A percentile compares a stretch with the other conserved stretches of the same genome.
phyloP scores from a whole-genome alignment of 208 protist genomes.

The Leishmania guyanensis region DNA sequence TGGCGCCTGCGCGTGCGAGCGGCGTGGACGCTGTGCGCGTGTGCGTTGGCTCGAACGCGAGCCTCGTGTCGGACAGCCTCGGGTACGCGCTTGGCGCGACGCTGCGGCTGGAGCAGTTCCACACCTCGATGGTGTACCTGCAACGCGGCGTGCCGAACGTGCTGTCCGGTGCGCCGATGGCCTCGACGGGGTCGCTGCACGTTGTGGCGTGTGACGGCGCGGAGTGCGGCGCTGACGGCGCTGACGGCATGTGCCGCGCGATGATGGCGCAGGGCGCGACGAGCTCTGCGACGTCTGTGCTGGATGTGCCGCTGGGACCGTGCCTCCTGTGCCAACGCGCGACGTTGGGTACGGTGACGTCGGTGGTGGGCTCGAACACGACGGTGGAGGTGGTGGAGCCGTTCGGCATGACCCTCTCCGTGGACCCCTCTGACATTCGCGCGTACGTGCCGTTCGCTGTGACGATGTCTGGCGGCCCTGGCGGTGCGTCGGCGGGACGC shows the following conservation, averaged over 20 bases:
- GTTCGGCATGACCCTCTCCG: constrained; percentile 35
- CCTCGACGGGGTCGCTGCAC: constrained; percentile 8
- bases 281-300: neutral
- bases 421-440: constrained; percentile 27
- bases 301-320: constrained; percentile 32
- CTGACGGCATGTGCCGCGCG: constrained; percentile 12
- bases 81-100: constrained; percentile 35
- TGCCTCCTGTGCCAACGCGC: constrained; percentile 63
- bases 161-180: constrained; percentile 32
- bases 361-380: constrained; percentile 33
- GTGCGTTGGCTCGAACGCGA: constrained; percentile 21
- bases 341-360: neutral
- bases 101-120: constrained; percentile 36
- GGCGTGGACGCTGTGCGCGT: constrained; percentile 13
- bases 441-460: constrained; percentile 45
- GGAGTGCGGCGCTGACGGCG: constrained; percentile 18
- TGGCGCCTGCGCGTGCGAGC: constrained; percentile 16
- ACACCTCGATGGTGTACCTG: constrained; percentile 37
- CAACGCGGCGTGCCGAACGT: constrained; percentile 37
- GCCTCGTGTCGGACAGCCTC: constrained; percentile 20
- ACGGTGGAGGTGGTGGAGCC: constrained; percentile 43
- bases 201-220: constrained; percentile 27
- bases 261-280: constrained; percentile 7
- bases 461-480: constrained; percentile 37
- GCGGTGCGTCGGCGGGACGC: neutral